Conservation (phyloP, 2,329 filamentous ascomycete genomes). For the Fusarium lateritium region DNA sequence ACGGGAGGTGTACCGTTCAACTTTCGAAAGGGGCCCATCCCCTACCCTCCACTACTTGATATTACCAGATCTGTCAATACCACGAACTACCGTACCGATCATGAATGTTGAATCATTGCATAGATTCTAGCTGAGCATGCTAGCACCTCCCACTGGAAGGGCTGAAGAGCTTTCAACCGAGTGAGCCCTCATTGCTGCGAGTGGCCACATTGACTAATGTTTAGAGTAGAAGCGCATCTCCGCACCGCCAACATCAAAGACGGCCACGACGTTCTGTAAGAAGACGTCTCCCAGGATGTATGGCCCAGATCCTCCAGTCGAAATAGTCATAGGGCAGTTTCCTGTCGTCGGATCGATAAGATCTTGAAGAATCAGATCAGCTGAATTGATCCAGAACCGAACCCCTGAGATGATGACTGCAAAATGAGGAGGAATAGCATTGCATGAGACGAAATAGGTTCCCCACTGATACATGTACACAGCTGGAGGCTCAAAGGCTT, state of each 20-base stretch:
- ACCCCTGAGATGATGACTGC: conserved; percentile 61
- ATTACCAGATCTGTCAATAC: background rate
- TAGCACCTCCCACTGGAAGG: background rate
- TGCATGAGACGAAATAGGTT: conserved; percentile 64
- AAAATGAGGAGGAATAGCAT: conserved; percentile 62
- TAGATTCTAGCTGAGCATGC: background rate
- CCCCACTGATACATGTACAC: conserved; percentile 63
- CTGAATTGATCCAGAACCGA: conserved; percentile 64
- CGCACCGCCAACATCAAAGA: conserved; percentile 64
- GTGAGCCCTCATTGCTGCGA: background rate
- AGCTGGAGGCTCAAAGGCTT: conserved; percentile 62
- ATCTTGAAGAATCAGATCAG: conserved; percentile 63
- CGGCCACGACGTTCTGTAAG: conserved; percentile 65
- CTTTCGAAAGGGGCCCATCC: background rate
- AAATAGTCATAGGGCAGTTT: conserved; percentile 64
- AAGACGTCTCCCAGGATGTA: conserved; percentile 67
- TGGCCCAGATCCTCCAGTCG: conserved; percentile 61
- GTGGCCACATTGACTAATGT: conserved; percentile 6
- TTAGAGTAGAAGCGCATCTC: conserved; percentile 62
- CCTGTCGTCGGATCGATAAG: conserved; percentile 61
- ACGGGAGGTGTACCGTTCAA: background rate
- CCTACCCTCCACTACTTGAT: background rate
- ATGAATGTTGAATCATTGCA: background rate
- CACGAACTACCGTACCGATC: background rate
- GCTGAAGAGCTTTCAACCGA: background rate